Conservation (phyloP, 129 eudicot genomes). For the Tagetes erecta region DNA sequence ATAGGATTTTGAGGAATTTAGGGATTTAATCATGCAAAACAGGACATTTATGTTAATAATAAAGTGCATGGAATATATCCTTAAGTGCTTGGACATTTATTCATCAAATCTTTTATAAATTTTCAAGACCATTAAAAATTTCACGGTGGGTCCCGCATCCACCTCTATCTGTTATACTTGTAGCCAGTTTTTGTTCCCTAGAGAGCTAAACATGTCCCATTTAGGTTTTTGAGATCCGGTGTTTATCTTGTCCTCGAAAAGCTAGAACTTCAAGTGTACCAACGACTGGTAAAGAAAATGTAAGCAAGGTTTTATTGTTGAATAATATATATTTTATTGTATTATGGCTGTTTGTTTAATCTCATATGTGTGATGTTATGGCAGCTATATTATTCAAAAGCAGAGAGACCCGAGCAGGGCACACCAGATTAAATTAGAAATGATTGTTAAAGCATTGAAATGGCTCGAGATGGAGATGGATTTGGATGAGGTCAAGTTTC, state of each 20-base stretch:
- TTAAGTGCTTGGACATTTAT: too few relatives aligned
- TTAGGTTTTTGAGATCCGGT: constrained; percentile 92
- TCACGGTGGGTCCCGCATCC: background rate
- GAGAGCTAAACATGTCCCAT: constrained; percentile 11
- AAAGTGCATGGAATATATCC: background rate
- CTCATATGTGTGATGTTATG: constrained; percentile 18
- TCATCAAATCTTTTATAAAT: background rate
- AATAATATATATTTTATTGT: background rate
- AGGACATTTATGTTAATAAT: background rate
- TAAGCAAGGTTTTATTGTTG: constrained; percentile 43
- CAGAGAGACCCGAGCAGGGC: constrained; percentile 83
- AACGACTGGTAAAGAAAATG: constrained; percentile 83
- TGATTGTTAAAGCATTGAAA: constrained; percentile 83
- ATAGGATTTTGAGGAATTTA: background rate
- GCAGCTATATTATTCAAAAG: constrained; percentile 82
- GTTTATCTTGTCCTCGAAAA: constrained; percentile 96
- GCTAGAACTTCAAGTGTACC: constrained; percentile 95
- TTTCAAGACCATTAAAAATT: background rate
- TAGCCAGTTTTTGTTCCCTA: background rate
- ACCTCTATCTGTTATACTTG: background rate
- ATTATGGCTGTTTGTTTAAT: background rate
- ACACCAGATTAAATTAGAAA: constrained; percentile 88
- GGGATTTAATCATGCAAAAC: background rate
- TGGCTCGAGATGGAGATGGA: constrained; percentile 99
- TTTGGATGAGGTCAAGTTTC: constrained; percentile 71